phyloP scores from a whole-genome alignment of 306 rosid species.

The Alnus glutinosa region DNA sequence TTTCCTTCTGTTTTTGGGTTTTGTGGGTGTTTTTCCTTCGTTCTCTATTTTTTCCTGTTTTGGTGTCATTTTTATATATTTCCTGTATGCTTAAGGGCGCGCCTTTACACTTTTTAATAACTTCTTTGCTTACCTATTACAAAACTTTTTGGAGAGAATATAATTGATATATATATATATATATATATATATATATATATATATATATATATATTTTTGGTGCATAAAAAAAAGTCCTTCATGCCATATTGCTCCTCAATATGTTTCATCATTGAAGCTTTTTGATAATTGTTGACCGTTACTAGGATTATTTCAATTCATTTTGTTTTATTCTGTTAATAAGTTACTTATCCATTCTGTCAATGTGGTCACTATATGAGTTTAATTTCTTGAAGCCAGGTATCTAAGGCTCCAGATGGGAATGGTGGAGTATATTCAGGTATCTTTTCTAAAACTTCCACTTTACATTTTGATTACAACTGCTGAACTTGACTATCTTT shows the following conservation, averaged over 20 bases:
- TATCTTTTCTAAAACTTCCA: constrained; percentile 23
- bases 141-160: background rate
- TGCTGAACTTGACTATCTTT: constrained; percentile 20
- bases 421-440: constrained; percentile 98
- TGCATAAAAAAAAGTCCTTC: background rate
- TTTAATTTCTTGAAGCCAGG: constrained; percentile 61
- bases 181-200: no score
- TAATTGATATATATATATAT: background rate
- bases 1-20: no score
- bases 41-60: no score
- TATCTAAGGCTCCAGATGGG: constrained; percentile 97
- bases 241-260: background rate
- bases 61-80: no score
- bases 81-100: no score
- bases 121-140: no score
- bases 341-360: constrained; percentile 28
- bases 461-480: background rate
- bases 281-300: background rate
- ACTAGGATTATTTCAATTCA: background rate
- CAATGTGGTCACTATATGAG: constrained; percentile 26
- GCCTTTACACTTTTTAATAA: no score
- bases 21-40: no score
- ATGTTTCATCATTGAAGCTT: background rate
- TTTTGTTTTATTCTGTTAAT: background rate
- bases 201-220: background rate